These are phyloP conservation scores for Solanum peruvianum DNA, from an alignment of 257 asterid species.

Conservation along the genomic window DNA sequence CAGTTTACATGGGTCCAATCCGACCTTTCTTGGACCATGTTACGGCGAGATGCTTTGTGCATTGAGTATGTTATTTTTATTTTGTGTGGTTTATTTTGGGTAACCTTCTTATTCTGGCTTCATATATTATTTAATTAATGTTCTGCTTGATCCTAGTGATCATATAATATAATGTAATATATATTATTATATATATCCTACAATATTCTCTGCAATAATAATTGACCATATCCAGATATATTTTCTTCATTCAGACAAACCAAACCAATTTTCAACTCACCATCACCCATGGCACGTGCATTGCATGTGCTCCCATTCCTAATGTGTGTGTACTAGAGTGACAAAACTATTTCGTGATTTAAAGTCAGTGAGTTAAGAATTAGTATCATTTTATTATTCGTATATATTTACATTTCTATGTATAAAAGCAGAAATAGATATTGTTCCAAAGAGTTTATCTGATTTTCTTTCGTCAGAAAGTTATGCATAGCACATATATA, in stretches of 20 bases:
- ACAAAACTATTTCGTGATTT: neutral
- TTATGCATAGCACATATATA: neutral
- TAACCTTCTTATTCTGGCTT: neutral
- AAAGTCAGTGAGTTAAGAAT: neutral
- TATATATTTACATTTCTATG: no score
- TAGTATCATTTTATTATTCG: neutral
- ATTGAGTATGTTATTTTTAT: fast-evolving
- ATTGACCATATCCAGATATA: neutral
- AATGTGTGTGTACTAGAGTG: neutral
- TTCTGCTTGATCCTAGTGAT: neutral
- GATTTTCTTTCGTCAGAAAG: neutral
- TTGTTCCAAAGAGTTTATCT: neutral
- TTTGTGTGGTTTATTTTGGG: neutral
- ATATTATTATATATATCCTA: neutral
- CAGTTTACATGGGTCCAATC: neutral
- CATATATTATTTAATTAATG: neutral
- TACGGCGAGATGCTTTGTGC: neutral
- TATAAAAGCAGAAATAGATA: neutral
- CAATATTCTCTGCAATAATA: neutral
- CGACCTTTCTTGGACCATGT: fast-evolving
- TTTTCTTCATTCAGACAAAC: neutral
- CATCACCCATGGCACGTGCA: constrained; percentile 9
- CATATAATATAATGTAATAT: neutral
- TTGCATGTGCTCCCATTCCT: constrained; percentile 20
- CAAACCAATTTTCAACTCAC: constrained; percentile 1